Conservation (phyloP, 2,329 filamentous ascomycete genomes). For the Sporothrix globosa region DNA sequence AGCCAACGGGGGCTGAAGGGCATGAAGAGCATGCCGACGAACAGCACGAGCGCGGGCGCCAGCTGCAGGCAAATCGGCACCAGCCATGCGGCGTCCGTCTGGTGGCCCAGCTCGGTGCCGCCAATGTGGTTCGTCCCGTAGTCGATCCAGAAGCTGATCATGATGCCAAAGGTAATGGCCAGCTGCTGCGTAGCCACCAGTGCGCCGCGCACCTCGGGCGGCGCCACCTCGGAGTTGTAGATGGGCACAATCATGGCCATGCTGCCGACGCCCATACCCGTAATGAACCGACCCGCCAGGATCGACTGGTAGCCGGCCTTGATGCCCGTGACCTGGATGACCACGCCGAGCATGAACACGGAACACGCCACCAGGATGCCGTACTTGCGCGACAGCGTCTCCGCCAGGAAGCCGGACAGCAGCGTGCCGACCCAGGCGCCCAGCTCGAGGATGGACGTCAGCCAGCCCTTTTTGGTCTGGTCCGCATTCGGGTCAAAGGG, state of each 20-base stretch:
- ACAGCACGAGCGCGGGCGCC: conserved; percentile 66
- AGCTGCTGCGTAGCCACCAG: conserved; percentile 56
- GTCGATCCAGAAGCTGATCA: conserved; percentile 67
- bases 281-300: conserved; percentile 72
- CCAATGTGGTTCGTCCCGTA: conserved; percentile 70
- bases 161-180: conserved; percentile 64
- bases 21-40: conserved; percentile 76
- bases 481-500: conserved; percentile 50
- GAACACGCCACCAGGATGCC: conserved; percentile 66
- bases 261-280: conserved; percentile 70
- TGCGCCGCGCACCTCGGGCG: conserved; percentile 53
- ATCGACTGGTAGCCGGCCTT: conserved; percentile 61
- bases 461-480: conserved; percentile 61
- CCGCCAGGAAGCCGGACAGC: conserved; percentile 71
- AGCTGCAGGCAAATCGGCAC: conserved; percentile 73
- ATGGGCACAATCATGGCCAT: conserved; percentile 64
- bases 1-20: conserved; percentile 79
- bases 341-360: conserved; percentile 71
- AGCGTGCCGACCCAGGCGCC: conserved; percentile 77
- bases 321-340: conserved; percentile 69
- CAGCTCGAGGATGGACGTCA: conserved; percentile 71
- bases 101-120: conserved; percentile 50
- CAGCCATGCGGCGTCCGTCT: conserved; percentile 73
- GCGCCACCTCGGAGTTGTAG: conserved; percentile 54
- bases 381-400: conserved; percentile 69